Conservation (phyloP, 2,329 filamentous ascomycete species). For the Alternaria alternata region DNA sequence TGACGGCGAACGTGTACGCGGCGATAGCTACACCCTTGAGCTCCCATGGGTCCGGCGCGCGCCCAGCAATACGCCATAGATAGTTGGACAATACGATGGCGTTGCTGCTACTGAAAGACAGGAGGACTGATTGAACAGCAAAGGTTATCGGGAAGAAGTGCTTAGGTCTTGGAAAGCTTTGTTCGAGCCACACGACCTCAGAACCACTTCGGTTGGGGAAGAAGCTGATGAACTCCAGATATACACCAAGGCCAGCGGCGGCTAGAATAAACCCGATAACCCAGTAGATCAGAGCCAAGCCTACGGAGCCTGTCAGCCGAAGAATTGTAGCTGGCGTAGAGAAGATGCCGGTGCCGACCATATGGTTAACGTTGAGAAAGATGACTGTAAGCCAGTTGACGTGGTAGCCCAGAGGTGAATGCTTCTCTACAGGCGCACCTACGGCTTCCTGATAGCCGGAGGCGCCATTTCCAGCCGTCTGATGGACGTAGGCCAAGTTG, state of each 20-base stretch:
- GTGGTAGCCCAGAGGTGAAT: conserved; percentile 43
- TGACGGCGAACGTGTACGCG: conserved; percentile 32
- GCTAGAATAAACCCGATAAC: conserved; percentile 39
- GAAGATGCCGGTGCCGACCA: conserved; percentile 43
- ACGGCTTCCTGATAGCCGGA: conserved; percentile 37
- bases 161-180: conserved; percentile 38
- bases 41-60: conserved; percentile 35
- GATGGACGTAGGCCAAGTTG: not conserved
- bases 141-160: conserved; percentile 42
- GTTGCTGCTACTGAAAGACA: conserved; percentile 44
- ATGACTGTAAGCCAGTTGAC: conserved; percentile 41
- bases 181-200: conserved; percentile 43
- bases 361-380: conserved; percentile 42
- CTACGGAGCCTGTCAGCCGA: conserved; percentile 35
- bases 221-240: conserved; percentile 38
- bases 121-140: conserved; percentile 39
- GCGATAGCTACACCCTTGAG: conserved; percentile 42
- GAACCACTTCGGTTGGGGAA: conserved; percentile 42
- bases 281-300: conserved; percentile 41
- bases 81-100: conserved; percentile 42
- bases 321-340: conserved; percentile 35
- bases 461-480: conserved; percentile 23
- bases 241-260: conserved; percentile 35
- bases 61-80: conserved; percentile 39
- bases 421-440: conserved; percentile 41